Base-by-base conservation (phyloP, 192 early-diverging fungal genomes). In the Backusella parvicylindrica region DNA sequence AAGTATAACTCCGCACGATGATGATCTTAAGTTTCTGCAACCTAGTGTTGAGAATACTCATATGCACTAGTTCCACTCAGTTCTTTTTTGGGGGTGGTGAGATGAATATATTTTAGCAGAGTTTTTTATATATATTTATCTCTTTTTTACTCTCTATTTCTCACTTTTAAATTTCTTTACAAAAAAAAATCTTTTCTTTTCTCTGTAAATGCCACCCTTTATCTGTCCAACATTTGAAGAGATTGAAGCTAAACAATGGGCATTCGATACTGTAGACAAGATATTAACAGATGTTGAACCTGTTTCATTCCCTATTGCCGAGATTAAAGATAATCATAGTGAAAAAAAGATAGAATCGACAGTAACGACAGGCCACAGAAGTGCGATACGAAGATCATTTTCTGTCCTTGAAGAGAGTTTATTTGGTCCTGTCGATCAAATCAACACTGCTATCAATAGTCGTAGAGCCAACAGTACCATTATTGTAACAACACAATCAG, bases 161-260 rank as follows among this genome's bases (percentile, higher is more conserved):
- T 35, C 23, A 50, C 49, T 23, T 21, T 50, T 21, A 50, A 5
- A n/a, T 8, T 50, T 21, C 9, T 50, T 43, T 50, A 18, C n/a
- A 53, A 9, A 50, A 50, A 41, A 41, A 47, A 3, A 18, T 28
- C 26, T 56, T 56, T 56, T 56, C 9, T 23, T 12, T 26, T 26
- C 23, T 26, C 7, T 26, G 12, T 56, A 56, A 36, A 72, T 72
- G 50, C 70, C 70, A 33, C 70, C 70, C 60, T 72, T 41, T 70
- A 41, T 40, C 23, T 43, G 26, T 21, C 68, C 38, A 40, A 38
- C 70, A 50, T 72, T 72, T 72, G 70, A 72, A 72, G 43, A 50
- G 60, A 56, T 72, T 56, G 49, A 72, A 72, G 70, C 21, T 23
- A 72, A 72, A 60, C 47, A 50, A 72, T 72, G 70, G 70, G 70